Base-by-base conservation (phyloP, 352 stramenopile genomes). In the Phytopythium montanum region DNA sequence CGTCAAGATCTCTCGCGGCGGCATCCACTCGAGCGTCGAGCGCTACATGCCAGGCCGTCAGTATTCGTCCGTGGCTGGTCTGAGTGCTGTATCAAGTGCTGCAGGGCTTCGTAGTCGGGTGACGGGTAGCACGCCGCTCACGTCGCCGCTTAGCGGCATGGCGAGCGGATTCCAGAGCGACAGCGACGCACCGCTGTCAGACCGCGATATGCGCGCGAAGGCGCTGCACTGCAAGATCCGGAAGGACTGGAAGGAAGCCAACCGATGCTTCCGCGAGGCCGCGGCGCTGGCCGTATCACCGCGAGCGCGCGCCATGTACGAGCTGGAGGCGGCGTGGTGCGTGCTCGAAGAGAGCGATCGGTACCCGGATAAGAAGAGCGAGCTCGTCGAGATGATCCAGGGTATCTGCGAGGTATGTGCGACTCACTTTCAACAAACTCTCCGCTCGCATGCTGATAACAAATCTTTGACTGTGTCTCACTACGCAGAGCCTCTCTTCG, bases 141-240 rank as follows among this genome's bases (percentile, higher is more conserved):
- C 25, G 5, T 42, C 53, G 14, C 53, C 38, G 13, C 6, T 9
- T n/a, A 18, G 12, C 16, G 62, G 46, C 7, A 42, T 51, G 28
- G 38, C 64, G 1, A 65, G 46, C 16, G 55, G 60, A 0, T 62
- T 62, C 9, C 39, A 64, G 18, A 45, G 55, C 23, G 60, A 33
- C 3, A 50, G 51, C 31, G 53, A 26, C 33, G 61, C 59, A 1
- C 6, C 53, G 21, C 60, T 76, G 18, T 78, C 76, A 29, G 79
- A 87, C 54, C 71, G 74, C 21, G 69, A 79, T 29, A 61, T 92
- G 33, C 68, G 75, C 58, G 76, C 76, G 4, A 85, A 79, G 45
- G 82, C 82, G 7, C 69, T 90, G 45, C 78, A 92, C 50, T 74
- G 64, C 54, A 92, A 89, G 71, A 72, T 92, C 41, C 69, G 67